Percentiles rank a stretch among this genome's conserved stretches.
Conservation (phyloP, 768 basidiomycete species). For the Termitomyces sp. region DNA sequence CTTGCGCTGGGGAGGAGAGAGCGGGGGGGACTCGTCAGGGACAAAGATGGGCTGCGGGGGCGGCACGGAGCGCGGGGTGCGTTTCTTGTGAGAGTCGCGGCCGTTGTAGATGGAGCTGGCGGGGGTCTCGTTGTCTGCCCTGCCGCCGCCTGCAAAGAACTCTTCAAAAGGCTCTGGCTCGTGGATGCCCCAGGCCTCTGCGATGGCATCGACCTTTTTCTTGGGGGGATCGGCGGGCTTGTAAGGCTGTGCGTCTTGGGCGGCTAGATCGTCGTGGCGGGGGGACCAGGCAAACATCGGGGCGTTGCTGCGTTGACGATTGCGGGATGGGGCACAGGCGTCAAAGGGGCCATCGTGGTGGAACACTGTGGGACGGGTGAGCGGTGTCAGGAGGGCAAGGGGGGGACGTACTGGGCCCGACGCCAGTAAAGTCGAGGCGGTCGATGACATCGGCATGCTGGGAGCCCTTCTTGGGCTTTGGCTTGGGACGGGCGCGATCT, state of each 20-base stretch:
- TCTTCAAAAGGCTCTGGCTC: slow-evolving; percentile 91
- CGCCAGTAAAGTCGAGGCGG: slow-evolving; percentile 80
- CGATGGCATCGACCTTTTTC: slow-evolving; percentile 85
- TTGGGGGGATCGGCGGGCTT: slow-evolving; percentile 56
- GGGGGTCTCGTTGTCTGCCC: slow-evolving; percentile 48
- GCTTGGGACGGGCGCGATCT: slow-evolving; percentile 27
- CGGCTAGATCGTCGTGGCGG: slow-evolving; percentile 31
- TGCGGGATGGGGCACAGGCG: slow-evolving; percentile 87
- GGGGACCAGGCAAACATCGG: slow-evolving; percentile 77
- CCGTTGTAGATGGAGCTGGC: slow-evolving; percentile 68
- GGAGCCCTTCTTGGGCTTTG: slow-evolving; percentile 63
- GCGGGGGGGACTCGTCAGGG: slow-evolving; percentile 49
- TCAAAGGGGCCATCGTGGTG: slow-evolving; percentile 93
- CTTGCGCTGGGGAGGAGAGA: slow-evolving; percentile 58
- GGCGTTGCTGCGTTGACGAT: slow-evolving; percentile 71
- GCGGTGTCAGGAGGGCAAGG: slow-evolving; percentile 3
- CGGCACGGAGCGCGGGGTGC: slow-evolving; percentile 47
- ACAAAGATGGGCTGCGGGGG: slow-evolving; percentile 83
- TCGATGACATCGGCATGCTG: slow-evolving; percentile 87
- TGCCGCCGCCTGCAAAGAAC: slow-evolving; percentile 74
- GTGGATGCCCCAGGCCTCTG: slow-evolving; percentile 91
- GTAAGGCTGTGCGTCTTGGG: slow-evolving; percentile 34
- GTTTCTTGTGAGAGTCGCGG: slow-evolving; percentile 41
- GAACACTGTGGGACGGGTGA: slow-evolving; percentile 51
- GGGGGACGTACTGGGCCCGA: slow-evolving; percentile 66